Percentiles rank a stretch among this genome's conserved stretches.
Evolutionary conservation across 1,284 basidiomycete genomes (phyloP).

Genomic region (Microstroma glucosiphilum): DNA sequence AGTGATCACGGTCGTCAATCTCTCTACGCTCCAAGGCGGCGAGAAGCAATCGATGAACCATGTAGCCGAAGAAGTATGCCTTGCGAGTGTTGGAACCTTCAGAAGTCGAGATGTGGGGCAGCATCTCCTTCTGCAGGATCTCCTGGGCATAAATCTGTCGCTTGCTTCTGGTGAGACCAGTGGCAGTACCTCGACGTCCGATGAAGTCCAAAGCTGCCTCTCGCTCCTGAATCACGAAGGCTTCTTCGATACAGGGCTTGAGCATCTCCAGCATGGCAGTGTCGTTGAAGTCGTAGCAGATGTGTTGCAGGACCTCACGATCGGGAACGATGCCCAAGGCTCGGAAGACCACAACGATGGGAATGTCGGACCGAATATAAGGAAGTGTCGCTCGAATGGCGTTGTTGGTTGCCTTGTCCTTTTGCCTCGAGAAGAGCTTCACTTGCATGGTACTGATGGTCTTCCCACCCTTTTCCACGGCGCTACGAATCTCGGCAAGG

Average conservation of each 20-base stretch:
- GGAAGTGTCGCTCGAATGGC: slow-evolving; percentile 96
- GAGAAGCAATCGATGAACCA: slow-evolving; percentile 91
- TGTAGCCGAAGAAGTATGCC: slow-evolving; percentile 99
- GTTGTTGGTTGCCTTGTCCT: slow-evolving; percentile 73
- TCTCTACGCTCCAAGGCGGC: slow-evolving; percentile 91
- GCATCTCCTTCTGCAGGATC: slow-evolving; percentile 96
- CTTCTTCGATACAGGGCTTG: slow-evolving; percentile 97
- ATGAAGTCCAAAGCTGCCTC: slow-evolving; percentile 90
- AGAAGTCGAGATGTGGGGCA: slow-evolving; percentile 92
- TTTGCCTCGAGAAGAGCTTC: slow-evolving; percentile 86
- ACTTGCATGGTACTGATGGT: slow-evolving; percentile 97
- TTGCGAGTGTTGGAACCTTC: slow-evolving; percentile 97
- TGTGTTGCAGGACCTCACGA: slow-evolving; percentile 93
- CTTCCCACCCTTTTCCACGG: slow-evolving; percentile 96
- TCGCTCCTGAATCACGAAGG: slow-evolving; percentile 94
- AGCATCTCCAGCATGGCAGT: slow-evolving; percentile 95
- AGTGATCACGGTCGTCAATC: slow-evolving; percentile 97
- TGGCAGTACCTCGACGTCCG: slow-evolving; percentile 92
- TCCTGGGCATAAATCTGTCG: slow-evolving; percentile 95
- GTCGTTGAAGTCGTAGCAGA: slow-evolving; percentile 96
- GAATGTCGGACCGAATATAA: slow-evolving; percentile 96
- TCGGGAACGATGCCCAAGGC: slow-evolving; percentile 96
- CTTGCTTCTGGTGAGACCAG: slow-evolving; percentile 81
- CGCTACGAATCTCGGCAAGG: slow-evolving; percentile 93
- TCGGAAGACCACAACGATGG: slow-evolving; percentile 97